phyloP scores from a whole-genome alignment of 805 yeast genomes.

The Saturnispora sanitii region DNA sequence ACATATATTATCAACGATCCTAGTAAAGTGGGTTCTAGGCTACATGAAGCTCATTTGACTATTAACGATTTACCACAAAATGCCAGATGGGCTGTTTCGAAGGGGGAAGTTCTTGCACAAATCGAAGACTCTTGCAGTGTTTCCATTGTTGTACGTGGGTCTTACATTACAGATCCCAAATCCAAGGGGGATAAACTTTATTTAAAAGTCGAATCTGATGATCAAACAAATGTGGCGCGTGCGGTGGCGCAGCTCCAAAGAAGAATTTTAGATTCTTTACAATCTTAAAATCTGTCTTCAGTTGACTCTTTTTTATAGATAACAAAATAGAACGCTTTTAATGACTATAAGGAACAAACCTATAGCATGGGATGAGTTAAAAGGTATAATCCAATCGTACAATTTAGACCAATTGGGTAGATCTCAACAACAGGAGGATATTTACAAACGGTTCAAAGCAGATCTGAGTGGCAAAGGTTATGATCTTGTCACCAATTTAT shows the following conservation, averaged over 20 bases:
- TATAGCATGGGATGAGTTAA: conserved; percentile 38
- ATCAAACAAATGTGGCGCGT: conserved; percentile 44
- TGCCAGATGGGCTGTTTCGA: conserved; percentile 70
- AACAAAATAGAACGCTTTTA: background rate
- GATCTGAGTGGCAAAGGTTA: conserved; percentile 27
- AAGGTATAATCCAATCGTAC: conserved; percentile 30
- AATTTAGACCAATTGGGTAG: conserved; percentile 41
- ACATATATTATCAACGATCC: conserved; percentile 4
- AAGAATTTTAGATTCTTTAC: conserved; percentile 4
- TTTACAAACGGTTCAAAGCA: conserved; percentile 38
- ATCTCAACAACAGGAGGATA: conserved; percentile 32
- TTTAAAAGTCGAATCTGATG: conserved; percentile 66
- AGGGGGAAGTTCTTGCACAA: conserved; percentile 49
- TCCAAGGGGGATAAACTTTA: conserved; percentile 66
- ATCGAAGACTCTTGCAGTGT: conserved; percentile 64
- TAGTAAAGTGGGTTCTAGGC: conserved; percentile 7
- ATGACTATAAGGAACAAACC: conserved; percentile 24
- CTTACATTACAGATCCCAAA: conserved; percentile 43
- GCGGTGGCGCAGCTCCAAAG: conserved; percentile 36
- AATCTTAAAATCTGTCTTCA: background rate
- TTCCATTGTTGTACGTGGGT: conserved; percentile 76
- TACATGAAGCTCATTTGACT: conserved; percentile 30
- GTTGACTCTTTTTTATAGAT: background rate
- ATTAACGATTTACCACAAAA: conserved; percentile 81
- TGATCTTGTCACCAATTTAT: conserved; percentile 39